Evolutionary conservation across 1,284 basidiomycete genomes (phyloP), one percentile per base, ranked within the genome.

Genomic region (Sporisorium iseilematis-ciliati): DNA sequence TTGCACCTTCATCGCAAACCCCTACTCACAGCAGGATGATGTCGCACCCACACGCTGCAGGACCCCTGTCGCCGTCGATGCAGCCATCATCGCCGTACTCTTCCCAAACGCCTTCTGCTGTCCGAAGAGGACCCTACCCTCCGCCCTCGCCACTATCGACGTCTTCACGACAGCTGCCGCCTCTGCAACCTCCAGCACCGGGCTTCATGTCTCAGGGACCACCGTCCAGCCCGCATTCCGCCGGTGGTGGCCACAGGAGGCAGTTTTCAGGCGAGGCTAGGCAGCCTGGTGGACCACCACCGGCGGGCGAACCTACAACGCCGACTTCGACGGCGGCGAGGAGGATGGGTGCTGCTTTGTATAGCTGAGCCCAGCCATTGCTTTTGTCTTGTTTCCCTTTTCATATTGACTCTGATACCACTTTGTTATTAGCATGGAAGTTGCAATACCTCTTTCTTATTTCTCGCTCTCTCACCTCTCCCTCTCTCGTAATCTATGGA

Each of bases 331-430:
- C 35, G 1, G 57, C 50, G 14, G 65, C 66, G 2, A 65, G 68
- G 26, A 50, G 68, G 38, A 72, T 76, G 69, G 68, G 74, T 3
- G 65, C 65, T 48, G 69, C 74, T 12, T 57, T 76, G 26, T 76
- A 76, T 52, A 68, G 65, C 53, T 72, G 42, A 45, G 35, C 33
- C 20, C 26, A 5, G 7, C 7, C 16, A 43, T 51, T 12, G n/a
- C 18, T 10, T 10, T n/a, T 31, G 41, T 41, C 43, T 18, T 16
- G 18, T 54, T 20, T 54, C 4, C 4, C 35, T 33, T 21, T 21
- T 51, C n/a, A n/a, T 38, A 25, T 8, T 3, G 21, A 7, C 12
- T 21, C 26, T 42, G 46, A 42, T 46, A 46, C 45, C 45, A 49
- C 26, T 11, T 2, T 49, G 7, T 43, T 11, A 42, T 57, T 26